Conservation (phyloP, 192 early-diverging fungal genomes). For the Pecoramyces ruminantium region DNA sequence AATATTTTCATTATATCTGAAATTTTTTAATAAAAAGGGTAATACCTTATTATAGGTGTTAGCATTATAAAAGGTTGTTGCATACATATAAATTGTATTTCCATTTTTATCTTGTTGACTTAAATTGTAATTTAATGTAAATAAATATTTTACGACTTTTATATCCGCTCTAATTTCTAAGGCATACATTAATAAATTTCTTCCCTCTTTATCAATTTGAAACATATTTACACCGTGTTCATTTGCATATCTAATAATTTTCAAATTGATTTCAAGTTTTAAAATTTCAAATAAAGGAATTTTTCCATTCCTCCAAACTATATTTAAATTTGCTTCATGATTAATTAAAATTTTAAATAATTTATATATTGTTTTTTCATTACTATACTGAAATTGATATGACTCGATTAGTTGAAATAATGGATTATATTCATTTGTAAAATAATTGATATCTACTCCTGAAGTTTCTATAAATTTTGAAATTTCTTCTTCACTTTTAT, state of each 20-base stretch:
- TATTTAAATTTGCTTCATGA: not conserved
- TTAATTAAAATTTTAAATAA: not conserved
- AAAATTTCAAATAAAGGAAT: not conserved
- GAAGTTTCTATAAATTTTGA: not conserved
- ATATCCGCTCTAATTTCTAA: not conserved
- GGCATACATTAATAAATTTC: not conserved
- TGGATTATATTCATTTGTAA: not conserved
- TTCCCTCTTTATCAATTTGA: not conserved
- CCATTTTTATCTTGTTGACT: not conserved
- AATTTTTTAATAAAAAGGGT: not conserved
- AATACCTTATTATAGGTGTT: not conserved
- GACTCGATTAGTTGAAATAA: not conserved
- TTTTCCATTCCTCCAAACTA: not conserved
- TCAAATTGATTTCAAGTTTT: not conserved
- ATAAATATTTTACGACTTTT: not conserved
- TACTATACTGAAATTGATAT: not conserved
- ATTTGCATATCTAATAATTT: not conserved
- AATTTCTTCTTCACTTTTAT: not conserved
- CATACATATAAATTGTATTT: not conserved
- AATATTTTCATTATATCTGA: not conserved
- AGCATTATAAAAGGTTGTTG: not conserved
- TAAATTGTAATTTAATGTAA: not conserved
- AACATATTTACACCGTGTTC: not conserved
- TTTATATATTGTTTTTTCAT: not conserved
- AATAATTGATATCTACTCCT: not conserved